Evolutionary conservation across 805 yeast genomes (phyloP).

Genomic region (Sugiyamaella marilandica): DNA sequence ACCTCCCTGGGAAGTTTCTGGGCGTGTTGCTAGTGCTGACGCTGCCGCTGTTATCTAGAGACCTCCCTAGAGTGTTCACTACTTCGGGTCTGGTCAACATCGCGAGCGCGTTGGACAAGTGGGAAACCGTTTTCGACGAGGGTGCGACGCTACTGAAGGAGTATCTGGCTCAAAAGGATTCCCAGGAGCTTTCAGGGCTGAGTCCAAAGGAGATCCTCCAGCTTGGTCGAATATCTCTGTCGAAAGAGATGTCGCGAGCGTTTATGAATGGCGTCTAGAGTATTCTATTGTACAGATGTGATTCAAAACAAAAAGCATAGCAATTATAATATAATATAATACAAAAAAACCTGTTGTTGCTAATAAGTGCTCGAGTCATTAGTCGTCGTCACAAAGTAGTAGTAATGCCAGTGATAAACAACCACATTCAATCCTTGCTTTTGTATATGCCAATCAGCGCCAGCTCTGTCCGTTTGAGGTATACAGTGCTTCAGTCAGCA

Average conservation of each 20-base stretch:
- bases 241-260: constrained; percentile 25
- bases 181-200: not conserved
- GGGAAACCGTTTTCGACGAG: constrained; percentile 19
- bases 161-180: not conserved
- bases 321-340: not conserved
- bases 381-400: too few relatives aligned
- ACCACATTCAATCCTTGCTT: not conserved
- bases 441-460: constrained; percentile 11
- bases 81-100: constrained; percentile 16
- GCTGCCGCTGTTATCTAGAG: constrained; percentile 15
- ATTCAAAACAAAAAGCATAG: not conserved
- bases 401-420: too few relatives aligned
- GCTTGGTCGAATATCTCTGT: constrained; percentile 17
- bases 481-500: constrained; percentile 6
- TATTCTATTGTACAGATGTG: not conserved
- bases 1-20: constrained; percentile 23
- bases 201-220: constrained; percentile 10
- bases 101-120: constrained; percentile 22
- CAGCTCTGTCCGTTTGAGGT: constrained; percentile 3
- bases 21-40: constrained; percentile 20
- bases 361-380: too few relatives aligned
- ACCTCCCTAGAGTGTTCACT: constrained; percentile 15
- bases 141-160: constrained; percentile 17
- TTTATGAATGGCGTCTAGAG: constrained; percentile 4
- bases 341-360: too few relatives aligned